Conservation (phyloP, 495 filamentous ascomycete genomes). For the Aspergillus wentii region DNA sequence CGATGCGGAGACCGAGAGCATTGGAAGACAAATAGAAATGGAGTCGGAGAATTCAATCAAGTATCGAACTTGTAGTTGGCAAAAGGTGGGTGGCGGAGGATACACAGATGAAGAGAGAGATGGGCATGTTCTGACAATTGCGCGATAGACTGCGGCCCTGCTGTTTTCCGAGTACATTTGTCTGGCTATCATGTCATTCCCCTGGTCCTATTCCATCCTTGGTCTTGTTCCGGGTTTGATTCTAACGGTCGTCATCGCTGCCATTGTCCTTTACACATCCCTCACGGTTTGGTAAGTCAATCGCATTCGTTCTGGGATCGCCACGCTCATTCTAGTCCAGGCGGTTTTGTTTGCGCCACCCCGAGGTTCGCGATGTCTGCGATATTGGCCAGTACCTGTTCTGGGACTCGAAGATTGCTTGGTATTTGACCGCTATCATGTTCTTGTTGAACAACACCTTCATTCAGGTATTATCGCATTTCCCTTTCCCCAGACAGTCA, state of each 20-base stretch:
- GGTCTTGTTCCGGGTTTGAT: constrained; percentile 86
- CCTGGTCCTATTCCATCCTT: constrained; percentile 81
- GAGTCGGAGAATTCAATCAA: constrained; percentile 78
- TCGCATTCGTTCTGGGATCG: neutral
- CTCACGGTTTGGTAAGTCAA: constrained; percentile 63
- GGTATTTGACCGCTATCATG: constrained; percentile 82
- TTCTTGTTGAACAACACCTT: constrained; percentile 91
- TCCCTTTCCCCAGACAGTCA: neutral
- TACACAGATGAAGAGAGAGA: neutral
- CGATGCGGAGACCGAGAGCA: constrained; percentile 30
- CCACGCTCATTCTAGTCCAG: constrained; percentile 29
- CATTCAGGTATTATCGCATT: constrained; percentile 50
- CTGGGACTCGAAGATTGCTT: constrained; percentile 71
- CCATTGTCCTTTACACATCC: constrained; percentile 78
- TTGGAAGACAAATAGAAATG: constrained; percentile 71
- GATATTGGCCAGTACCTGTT: constrained; percentile 88
- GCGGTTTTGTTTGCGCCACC: constrained; percentile 83
- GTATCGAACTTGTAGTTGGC: constrained; percentile 87
- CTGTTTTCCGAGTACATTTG: constrained; percentile 93
- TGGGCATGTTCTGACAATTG: neutral
- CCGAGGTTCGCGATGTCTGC: constrained; percentile 83
- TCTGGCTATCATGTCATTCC: constrained; percentile 91
- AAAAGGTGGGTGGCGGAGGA: constrained; percentile 54
- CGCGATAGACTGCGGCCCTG: constrained; percentile 66
- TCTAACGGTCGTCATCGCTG: constrained; percentile 70